phyloP scores from a whole-genome alignment of 2,329 filamentous ascomycete genomes.

The Arthrobotrys conoides region DNA sequence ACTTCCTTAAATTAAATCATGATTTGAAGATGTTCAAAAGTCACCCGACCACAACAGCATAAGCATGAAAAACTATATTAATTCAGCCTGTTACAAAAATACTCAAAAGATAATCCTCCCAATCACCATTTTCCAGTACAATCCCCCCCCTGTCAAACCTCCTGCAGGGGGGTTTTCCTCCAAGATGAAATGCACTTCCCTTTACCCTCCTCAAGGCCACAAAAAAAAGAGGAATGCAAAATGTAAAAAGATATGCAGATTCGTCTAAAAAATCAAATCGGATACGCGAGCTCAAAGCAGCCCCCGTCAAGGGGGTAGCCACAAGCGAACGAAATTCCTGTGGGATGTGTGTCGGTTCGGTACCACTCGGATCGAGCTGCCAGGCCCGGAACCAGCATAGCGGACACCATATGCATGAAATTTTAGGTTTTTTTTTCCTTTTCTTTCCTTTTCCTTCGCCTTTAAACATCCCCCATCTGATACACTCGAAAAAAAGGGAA shows the following conservation, averaged over 20 bases:
- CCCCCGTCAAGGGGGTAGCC: background rate
- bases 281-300: constrained; percentile 59
- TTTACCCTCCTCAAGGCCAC: too few relatives aligned
- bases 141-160: background rate
- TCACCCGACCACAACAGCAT: background rate
- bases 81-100: background rate
- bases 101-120: too few relatives aligned
- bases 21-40: too few relatives aligned
- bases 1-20: background rate
- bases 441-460: constrained; percentile 1
- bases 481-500: too few relatives aligned
- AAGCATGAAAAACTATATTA: background rate
- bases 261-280: constrained; percentile 56
- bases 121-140: background rate
- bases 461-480: too few relatives aligned
- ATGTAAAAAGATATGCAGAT: background rate
- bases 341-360: constrained; percentile 14
- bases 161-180: background rate
- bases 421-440: background rate
- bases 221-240: background rate
- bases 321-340: constrained; percentile 28
- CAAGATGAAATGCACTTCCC: background rate
- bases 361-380: constrained; percentile 60
- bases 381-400: constrained; percentile 58
- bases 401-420: constrained; percentile 55